Conservation (phyloP, 2,329 filamentous ascomycete species). For the Neocatenulostroma microsporum region DNA sequence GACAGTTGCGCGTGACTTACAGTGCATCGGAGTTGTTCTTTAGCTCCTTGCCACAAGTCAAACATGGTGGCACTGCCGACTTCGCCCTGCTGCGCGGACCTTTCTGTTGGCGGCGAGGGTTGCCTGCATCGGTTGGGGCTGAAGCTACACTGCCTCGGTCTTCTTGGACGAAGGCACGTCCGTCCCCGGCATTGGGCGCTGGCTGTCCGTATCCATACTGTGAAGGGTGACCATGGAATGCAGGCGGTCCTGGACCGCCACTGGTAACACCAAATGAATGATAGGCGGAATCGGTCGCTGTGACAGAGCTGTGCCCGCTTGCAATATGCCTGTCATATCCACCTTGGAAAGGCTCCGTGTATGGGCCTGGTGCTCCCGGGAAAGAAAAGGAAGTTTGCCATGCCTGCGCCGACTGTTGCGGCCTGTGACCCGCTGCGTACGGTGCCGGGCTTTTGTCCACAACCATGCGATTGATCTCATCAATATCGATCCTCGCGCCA, state of each 20-base stretch:
- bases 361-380: too few species aligned
- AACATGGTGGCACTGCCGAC: slow-evolving; percentile 3
- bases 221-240: not conserved
- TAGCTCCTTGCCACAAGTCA: slow-evolving; percentile 4
- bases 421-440: too few species aligned
- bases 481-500: too few species aligned
- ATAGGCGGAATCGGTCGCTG: not conserved
- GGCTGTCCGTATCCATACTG: not conserved
- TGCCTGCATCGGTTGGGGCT: not conserved
- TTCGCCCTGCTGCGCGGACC: not conserved
- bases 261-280: not conserved
- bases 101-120: not conserved
- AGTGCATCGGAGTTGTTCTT: slow-evolving; percentile 12
- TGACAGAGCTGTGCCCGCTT: not conserved
- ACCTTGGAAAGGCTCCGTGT: too few species aligned
- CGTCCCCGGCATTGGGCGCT: not conserved
- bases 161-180: too few species aligned
- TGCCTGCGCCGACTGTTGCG: too few species aligned
- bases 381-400: too few species aligned
- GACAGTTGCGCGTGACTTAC: slow-evolving; percentile 6
- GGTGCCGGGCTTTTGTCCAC: too few species aligned
- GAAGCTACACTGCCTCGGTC: not conserved
- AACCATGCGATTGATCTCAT: too few species aligned
- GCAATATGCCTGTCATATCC: too few species aligned
- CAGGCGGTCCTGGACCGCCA: not conserved